Percentiles rank a stretch among this genome's conserved stretches.
Conservation (phyloP, 441 rosid genomes). For the Populus tomentosa region DNA sequence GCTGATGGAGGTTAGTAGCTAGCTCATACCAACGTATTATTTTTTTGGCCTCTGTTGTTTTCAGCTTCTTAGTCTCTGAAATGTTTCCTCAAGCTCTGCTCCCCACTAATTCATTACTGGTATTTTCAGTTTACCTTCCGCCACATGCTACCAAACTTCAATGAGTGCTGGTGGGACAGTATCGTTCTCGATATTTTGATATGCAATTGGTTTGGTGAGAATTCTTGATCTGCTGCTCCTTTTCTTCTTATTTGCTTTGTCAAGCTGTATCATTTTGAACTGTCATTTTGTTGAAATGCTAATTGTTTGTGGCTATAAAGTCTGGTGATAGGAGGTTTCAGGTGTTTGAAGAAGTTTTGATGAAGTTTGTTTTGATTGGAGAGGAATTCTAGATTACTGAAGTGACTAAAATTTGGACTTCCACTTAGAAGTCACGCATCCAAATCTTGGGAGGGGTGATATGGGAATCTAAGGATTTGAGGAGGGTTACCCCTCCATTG, state of each 20-base stretch:
- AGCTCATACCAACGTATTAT: neutral
- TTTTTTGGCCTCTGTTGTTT: neutral
- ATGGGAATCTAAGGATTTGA: too few species aligned
- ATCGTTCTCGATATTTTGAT: slow-evolving; percentile 90
- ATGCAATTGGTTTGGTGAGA: slow-evolving; percentile 99
- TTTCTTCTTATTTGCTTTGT: neutral
- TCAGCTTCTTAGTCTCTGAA: neutral
- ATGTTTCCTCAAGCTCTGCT: slow-evolving; percentile 5
- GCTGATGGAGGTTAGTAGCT: slow-evolving; percentile 79
- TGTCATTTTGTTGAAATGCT: neutral
- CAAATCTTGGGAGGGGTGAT: too few species aligned
- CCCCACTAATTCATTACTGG: slow-evolving; percentile 14
- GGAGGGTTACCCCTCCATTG: neutral
- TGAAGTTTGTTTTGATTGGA: neutral
- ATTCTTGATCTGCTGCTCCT: slow-evolving; percentile 11
- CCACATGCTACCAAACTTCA: slow-evolving; percentile 99
- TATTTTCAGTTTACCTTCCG: slow-evolving; percentile 82
- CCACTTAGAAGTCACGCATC: neutral
- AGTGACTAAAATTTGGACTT: neutral
- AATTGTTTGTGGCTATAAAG: neutral
- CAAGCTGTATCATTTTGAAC: neutral
- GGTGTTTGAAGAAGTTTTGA: neutral
- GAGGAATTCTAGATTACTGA: neutral
- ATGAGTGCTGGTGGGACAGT: slow-evolving; percentile 99
- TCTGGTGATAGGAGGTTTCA: neutral